Percentiles rank a stretch among this genome's conserved stretches.
These are phyloP conservation scores for Nicotiana paniculata DNA, from an alignment of 257 asterid genomes.

Conservation along the genomic window DNA sequence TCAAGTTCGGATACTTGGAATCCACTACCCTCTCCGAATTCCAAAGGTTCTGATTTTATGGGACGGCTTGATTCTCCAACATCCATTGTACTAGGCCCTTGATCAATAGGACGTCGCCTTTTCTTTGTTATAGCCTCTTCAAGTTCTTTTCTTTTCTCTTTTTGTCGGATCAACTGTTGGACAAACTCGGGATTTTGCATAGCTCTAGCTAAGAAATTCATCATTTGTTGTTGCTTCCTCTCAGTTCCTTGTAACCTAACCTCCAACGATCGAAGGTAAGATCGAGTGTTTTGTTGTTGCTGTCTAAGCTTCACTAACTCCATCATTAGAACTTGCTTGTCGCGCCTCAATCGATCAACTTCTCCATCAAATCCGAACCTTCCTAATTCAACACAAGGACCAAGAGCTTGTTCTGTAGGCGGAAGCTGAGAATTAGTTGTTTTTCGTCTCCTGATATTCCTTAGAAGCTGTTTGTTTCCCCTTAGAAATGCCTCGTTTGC, in stretches of 20 bases:
- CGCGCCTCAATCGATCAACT: conserved; percentile 48
- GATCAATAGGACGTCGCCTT: conserved; percentile 52
- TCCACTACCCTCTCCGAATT: conserved; percentile 23
- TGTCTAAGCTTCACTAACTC: conserved; percentile 62
- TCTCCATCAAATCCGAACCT: conserved; percentile 46
- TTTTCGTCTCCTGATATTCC: conserved; percentile 54
- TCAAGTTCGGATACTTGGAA: conserved; percentile 63
- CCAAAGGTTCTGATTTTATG: conserved; percentile 47
- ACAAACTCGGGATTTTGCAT: conserved; percentile 77
- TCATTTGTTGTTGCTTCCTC: conserved; percentile 75
- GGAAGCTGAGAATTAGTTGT: conserved; percentile 21
- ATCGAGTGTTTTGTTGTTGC: conserved; percentile 49
- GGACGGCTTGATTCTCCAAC: conserved; percentile 22
- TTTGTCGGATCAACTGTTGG: conserved; percentile 46
- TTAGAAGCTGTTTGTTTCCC: conserved; percentile 56
- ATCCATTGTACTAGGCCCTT: conserved; percentile 9
- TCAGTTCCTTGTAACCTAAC: conserved; percentile 53
- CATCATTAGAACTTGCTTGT: conserved; percentile 41
- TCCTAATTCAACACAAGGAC: conserved; percentile 54
- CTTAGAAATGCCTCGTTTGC: conserved; percentile 64
- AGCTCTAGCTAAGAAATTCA: conserved; percentile 73
- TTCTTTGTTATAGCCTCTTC: conserved; percentile 54
- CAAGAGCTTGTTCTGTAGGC: conserved; percentile 25
- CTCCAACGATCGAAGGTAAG: conserved; percentile 57
- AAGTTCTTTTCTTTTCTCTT: conserved; percentile 53